phyloP scores from a whole-genome alignment of 2,329 filamentous ascomycete species.

The Aspergillus calidoustus region DNA sequence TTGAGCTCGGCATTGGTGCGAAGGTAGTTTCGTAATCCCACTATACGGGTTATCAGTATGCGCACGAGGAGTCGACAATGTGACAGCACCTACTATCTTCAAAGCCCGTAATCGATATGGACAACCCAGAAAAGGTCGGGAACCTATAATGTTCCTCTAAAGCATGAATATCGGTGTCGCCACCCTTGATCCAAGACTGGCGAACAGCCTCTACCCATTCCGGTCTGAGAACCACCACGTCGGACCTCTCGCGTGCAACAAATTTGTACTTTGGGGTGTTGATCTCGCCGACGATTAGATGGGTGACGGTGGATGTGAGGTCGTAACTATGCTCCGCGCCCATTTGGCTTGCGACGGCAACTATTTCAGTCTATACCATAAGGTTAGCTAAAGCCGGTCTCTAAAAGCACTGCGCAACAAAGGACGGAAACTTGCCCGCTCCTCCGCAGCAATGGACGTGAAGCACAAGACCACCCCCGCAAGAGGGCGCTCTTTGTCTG shows the following conservation, averaged over 20 bases:
- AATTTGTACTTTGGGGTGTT: slow-evolving; percentile 94
- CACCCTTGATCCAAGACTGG: slow-evolving; percentile 77
- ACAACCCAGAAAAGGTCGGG: slow-evolving; percentile 56
- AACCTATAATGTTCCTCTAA: slow-evolving; percentile 65
- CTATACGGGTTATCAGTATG: slow-evolving; percentile 41
- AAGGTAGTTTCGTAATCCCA: slow-evolving; percentile 70
- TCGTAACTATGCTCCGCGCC: slow-evolving; percentile 88
- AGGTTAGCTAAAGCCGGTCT: background rate
- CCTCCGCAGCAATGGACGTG: slow-evolving; percentile 79
- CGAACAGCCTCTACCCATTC: slow-evolving; percentile 83
- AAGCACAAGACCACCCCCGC: slow-evolving; percentile 80
- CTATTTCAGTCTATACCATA: slow-evolving; percentile 44
- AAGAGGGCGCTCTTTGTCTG: slow-evolving; percentile 67
- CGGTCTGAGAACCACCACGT: slow-evolving; percentile 81
- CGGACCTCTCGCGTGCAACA: slow-evolving; percentile 84
- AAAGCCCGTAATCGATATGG: slow-evolving; percentile 72
- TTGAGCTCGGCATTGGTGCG: slow-evolving; percentile 69
- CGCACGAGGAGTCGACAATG: background rate
- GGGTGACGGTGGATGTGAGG: slow-evolving; percentile 93
- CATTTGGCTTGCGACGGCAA: slow-evolving; percentile 69
- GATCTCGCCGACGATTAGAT: slow-evolving; percentile 87
- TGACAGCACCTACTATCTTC: slow-evolving; percentile 59
- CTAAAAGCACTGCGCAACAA: background rate
- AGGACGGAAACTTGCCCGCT: slow-evolving; percentile 61
- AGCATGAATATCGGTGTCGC: slow-evolving; percentile 71